These are phyloP conservation scores for Lachancea thermotolerans DNA, from an alignment of 805 yeast species.

Conservation along the genomic window DNA sequence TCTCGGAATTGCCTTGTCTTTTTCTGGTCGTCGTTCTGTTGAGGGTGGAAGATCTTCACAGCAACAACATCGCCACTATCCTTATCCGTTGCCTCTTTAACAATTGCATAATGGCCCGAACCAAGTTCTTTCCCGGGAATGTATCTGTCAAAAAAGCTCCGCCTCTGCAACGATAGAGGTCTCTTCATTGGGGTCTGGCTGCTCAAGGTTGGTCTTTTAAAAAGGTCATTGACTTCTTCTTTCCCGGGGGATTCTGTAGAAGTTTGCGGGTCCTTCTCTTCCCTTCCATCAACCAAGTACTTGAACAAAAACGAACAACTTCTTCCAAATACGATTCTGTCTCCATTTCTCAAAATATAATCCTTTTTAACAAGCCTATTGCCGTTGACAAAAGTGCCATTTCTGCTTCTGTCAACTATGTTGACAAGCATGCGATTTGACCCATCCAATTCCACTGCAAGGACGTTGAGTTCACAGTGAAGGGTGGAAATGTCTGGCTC, in stretches of 20 bases:
- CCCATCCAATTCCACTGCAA: conserved; percentile 34
- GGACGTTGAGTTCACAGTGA: conserved; percentile 50
- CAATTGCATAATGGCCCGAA: conserved; percentile 77
- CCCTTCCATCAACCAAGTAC: conserved; percentile 25
- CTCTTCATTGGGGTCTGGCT: conserved; percentile 19
- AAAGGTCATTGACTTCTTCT: conserved; percentile 6
- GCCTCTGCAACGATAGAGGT: conserved; percentile 11
- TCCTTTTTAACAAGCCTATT: conserved; percentile 42
- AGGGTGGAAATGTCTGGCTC: conserved; percentile 59
- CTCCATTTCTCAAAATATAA: conserved; percentile 54
- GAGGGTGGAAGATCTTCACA: conserved; percentile 65
- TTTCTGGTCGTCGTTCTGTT: conserved; percentile 36
- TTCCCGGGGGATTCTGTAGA: background rate
- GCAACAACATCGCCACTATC: conserved; percentile 57
- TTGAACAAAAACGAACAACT: conserved; percentile 46
- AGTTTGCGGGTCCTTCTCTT: conserved; percentile 2
- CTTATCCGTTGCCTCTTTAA: conserved; percentile 58
- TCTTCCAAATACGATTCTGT: conserved; percentile 51
- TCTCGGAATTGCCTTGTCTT: conserved; percentile 45
- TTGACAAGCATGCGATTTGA: conserved; percentile 34
- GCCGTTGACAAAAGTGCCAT: conserved; percentile 65
- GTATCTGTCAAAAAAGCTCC: conserved; percentile 49
- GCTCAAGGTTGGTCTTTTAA: conserved; percentile 26
- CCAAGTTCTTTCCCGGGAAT: conserved; percentile 53
- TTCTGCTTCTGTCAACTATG: conserved; percentile 49